Evolutionary conservation across 2,329 filamentous ascomycete genomes (phyloP).

Genomic region (Trichoderma koningiopsis): DNA sequence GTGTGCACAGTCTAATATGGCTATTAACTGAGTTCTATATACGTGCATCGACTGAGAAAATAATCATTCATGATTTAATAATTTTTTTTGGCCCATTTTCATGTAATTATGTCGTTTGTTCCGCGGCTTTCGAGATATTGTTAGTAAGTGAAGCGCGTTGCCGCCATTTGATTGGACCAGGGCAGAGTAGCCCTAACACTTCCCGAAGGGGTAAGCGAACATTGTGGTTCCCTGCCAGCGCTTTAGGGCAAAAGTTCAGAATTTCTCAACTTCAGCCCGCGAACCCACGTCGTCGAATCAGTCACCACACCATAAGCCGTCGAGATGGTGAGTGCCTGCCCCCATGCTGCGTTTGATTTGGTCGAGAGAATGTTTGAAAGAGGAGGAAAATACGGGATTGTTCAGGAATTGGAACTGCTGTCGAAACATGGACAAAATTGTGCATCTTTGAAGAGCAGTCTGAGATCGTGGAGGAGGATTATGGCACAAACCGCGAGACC

Average conservation of each 20-base stretch:
- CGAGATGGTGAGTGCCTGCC: constrained; percentile 57
- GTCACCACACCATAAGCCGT: constrained; percentile 55
- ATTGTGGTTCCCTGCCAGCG: constrained; percentile 40
- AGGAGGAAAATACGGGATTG: constrained; percentile 1
- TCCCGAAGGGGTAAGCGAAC: constrained; percentile 49
- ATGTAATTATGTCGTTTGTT: background rate
- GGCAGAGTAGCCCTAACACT: constrained; percentile 47
- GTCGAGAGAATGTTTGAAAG: background rate
- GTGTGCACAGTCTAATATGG: background rate
- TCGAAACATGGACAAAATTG: background rate
- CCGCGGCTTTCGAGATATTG: background rate
- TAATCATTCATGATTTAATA: background rate
- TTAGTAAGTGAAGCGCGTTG: background rate
- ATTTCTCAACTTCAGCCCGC: constrained; percentile 51
- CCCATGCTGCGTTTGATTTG: constrained; percentile 20
- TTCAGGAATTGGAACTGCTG: background rate
- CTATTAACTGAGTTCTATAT: background rate
- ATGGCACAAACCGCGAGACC: background rate
- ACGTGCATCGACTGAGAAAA: background rate
- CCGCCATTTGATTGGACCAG: constrained; percentile 33
- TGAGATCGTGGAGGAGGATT: background rate
- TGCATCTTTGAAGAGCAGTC: background rate
- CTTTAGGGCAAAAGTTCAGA: constrained; percentile 51
- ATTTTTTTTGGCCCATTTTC: background rate
- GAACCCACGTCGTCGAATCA: constrained; percentile 56